Conservation (phyloP, 2,329 filamentous ascomycete species). For the Truncatella angustata region DNA sequence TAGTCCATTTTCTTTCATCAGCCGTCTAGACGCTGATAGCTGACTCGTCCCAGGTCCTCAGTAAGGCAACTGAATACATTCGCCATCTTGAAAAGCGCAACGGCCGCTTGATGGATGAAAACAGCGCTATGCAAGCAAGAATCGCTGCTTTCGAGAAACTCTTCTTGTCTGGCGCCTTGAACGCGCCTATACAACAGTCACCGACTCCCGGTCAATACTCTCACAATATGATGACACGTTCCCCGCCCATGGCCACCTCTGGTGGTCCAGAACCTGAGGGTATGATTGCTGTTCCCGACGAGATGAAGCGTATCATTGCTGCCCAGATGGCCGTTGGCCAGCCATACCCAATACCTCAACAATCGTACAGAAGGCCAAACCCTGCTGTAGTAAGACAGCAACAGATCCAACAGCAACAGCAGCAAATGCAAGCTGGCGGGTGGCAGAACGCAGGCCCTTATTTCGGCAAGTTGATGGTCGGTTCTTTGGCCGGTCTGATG, state of each 20-base stretch:
- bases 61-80: conserved; percentile 96
- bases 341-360: conserved; percentile 44
- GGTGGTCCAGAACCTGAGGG: conserved; percentile 43
- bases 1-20: conserved; percentile 16
- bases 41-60: conserved; percentile 58
- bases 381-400: conserved; percentile 49
- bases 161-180: conserved; percentile 74
- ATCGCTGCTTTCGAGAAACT: conserved; percentile 76
- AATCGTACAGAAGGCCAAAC: conserved; percentile 34
- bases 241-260: conserved; percentile 38
- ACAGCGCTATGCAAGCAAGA: conserved; percentile 72
- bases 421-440: conserved; percentile 47
- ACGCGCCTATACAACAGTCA: conserved; percentile 51
- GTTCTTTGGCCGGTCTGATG: conserved; percentile 89
- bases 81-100: conserved; percentile 90
- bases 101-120: conserved; percentile 77
- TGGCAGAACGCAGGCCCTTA: conserved; percentile 57
- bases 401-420: conserved; percentile 47
- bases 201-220: conserved; percentile 52
- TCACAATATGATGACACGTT: conserved; percentile 44
- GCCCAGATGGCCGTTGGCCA: conserved; percentile 54
- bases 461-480: conserved; percentile 82
- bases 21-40: conserved; percentile 15
- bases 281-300: conserved; percentile 65
- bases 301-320: conserved; percentile 62